Evolutionary conservation across 257 asterid genomes (phyloP).

Genomic region (Scutellaria baicalensis): DNA sequence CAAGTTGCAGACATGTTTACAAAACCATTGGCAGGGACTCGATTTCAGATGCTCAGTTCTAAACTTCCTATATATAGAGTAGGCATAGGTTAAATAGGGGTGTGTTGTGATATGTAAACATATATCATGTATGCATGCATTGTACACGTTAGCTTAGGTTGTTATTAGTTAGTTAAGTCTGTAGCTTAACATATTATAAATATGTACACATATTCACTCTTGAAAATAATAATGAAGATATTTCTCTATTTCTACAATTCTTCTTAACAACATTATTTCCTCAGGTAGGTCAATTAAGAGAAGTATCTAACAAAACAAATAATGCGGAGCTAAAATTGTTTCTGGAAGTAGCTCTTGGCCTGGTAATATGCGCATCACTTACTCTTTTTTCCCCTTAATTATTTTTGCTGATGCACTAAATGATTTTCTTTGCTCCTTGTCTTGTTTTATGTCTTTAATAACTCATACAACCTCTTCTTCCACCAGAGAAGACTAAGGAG

Average conservation of each 20-base stretch:
- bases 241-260: too few relatives aligned
- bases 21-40: not conserved
- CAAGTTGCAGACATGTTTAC: not conserved
- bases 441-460: not conserved
- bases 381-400: not conserved
- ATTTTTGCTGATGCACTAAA: conserved; percentile 9
- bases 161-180: too few relatives aligned
- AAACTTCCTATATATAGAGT: too few relatives aligned
- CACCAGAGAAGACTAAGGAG: conserved; percentile 58
- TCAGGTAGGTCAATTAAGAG: conserved; percentile 81
- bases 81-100: too few relatives aligned
- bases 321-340: conserved; percentile 71
- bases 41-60: not conserved
- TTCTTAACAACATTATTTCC: not conserved
- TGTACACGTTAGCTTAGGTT: too few relatives aligned
- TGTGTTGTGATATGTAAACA: too few relatives aligned
- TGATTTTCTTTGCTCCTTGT: not conserved
- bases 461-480: conserved; percentile 39
- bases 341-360: conserved; percentile 60
- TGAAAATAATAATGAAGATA: too few relatives aligned
- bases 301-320: conserved; percentile 58
- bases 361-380: conserved; percentile 33
- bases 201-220: too few relatives aligned
- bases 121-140: too few relatives aligned
- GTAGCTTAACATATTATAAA: too few relatives aligned